Base-by-base conservation (phyloP, 768 basidiomycete species). In the Serendipita sp. region DNA sequence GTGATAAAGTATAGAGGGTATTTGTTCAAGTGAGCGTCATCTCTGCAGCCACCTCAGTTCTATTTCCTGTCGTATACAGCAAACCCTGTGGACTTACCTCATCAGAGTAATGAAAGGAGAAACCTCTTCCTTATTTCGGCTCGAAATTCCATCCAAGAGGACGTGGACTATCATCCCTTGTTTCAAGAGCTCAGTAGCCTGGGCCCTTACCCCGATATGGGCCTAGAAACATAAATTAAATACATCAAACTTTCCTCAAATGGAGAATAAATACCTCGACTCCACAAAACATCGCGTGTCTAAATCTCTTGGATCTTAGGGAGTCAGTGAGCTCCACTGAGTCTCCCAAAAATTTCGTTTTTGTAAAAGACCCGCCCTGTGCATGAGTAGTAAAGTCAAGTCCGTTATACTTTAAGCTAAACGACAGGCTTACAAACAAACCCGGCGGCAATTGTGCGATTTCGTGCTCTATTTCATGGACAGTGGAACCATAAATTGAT, bases 151-250 rank as follows among this genome's bases (percentile, higher is more conserved):
- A 70, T 96, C 92, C 1, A 87, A 88, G 27, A 91, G 75, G 44
- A 93, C 78, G 71, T 87, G 82, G 4, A 88, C 83, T 65, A 78
- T 71, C 46, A 77, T 79, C 0, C 76, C 52, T 76, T 70, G 2
- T 86, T 66, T 87, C 84, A 16, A 93, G 75, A 0, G 85, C 79
- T 0, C 91, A 88, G 72, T 95, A 91, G 3, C 91, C 78, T 6
- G 94, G 82, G 70, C 93, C 95, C 65, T 95, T 83, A 69, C 95
- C 92, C 15, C 88, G 81, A 91, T 93, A 67, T 16, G 4, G 8
- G 11, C 50, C 37, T 29, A 31, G 40, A 23, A 50, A 29, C 15
- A 8, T 40, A 13, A 23, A 23, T 23, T 40, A 13, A 6, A 40
- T 40, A 40, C 13, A 40, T 40, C 40, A 23, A 23, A 23, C 2